These are phyloP conservation scores for Aspergillus udagawae DNA, from an alignment of 2,329 filamentous ascomycete genomes.

Conservation along the genomic window DNA sequence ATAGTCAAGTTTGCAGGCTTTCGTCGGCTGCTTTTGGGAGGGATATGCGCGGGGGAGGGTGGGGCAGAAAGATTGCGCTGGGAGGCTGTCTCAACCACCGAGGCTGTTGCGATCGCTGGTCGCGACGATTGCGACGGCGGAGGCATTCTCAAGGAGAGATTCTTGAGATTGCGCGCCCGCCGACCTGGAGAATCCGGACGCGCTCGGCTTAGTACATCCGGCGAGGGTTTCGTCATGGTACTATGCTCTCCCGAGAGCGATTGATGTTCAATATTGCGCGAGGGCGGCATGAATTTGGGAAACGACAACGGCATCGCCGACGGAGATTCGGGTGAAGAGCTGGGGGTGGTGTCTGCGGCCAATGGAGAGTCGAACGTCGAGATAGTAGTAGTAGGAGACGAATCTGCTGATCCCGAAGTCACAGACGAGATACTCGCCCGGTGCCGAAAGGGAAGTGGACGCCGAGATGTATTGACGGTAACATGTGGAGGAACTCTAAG, in stretches of 20 bases:
- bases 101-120: slow-evolving; percentile 47
- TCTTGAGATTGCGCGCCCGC: slow-evolving; percentile 58
- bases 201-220: slow-evolving; percentile 34
- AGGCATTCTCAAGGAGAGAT: slow-evolving; percentile 59
- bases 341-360: slow-evolving; percentile 84
- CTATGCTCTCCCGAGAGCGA: slow-evolving; percentile 18
- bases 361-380: slow-evolving; percentile 91
- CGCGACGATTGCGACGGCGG: slow-evolving; percentile 39
- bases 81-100: slow-evolving; percentile 41
- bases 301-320: slow-evolving; percentile 60
- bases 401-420: slow-evolving; percentile 79
- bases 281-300: slow-evolving; percentile 34
- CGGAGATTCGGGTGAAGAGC: slow-evolving; percentile 87
- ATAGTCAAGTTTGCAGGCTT: slow-evolving; percentile 60
- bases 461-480: slow-evolving; percentile 22
- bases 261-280: slow-evolving; percentile 25
- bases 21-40: slow-evolving; percentile 50
- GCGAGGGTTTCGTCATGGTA: slow-evolving; percentile 26
- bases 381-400: slow-evolving; percentile 89
- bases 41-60: slow-evolving; percentile 55
- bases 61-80: slow-evolving; percentile 47
- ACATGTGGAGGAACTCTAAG: slow-evolving; percentile 26
- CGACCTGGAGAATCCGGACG: slow-evolving; percentile 33
- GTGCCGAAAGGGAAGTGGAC: slow-evolving; percentile 31
- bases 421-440: slow-evolving; percentile 43